phyloP scores from a whole-genome alignment of 2,329 filamentous ascomycete species.

The Hypoxylon sp. region DNA sequence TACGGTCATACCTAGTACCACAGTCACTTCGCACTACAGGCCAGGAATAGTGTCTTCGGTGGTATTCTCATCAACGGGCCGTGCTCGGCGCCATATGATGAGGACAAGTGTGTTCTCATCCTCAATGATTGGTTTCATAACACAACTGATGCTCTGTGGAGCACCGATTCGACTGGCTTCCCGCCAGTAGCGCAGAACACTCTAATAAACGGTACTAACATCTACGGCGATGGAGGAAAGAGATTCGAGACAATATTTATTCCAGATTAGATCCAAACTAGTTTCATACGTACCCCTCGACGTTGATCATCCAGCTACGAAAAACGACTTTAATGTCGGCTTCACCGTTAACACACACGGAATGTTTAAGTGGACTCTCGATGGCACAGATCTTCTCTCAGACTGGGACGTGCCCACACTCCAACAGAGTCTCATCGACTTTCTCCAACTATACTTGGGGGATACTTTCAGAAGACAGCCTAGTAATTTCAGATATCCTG shows the following conservation, averaged over 20 bases:
- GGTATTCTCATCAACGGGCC: constrained; percentile 74
- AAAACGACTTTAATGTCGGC: constrained; percentile 52
- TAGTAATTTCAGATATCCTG: no score
- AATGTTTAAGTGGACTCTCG: constrained; percentile 66
- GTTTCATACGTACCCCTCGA: constrained; percentile 57
- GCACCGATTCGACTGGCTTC: constrained; percentile 46
- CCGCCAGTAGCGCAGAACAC: constrained; percentile 61
- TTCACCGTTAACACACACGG: constrained; percentile 49
- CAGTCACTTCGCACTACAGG: constrained; percentile 67
- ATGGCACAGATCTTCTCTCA: constrained; percentile 63
- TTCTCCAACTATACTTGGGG: no score
- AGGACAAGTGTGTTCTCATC: constrained; percentile 71
- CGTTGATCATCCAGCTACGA: constrained; percentile 49
- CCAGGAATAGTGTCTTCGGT: constrained; percentile 58
- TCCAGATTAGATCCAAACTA: no score
- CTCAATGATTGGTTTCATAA: constrained; percentile 72
- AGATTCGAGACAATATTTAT: no score
- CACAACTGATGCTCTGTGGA: constrained; percentile 58
- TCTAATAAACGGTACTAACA: constrained; percentile 53
- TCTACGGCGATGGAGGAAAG: constrained; percentile 49
- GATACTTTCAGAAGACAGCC: no score
- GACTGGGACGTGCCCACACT: constrained; percentile 66
- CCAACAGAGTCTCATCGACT: constrained; percentile 50
- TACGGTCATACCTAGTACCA: constrained; percentile 69
- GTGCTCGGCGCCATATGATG: constrained; percentile 70